These are phyloP conservation scores for Daldinia sp. DNA, from an alignment of 2,329 filamentous ascomycete genomes.

Conservation along the genomic window DNA sequence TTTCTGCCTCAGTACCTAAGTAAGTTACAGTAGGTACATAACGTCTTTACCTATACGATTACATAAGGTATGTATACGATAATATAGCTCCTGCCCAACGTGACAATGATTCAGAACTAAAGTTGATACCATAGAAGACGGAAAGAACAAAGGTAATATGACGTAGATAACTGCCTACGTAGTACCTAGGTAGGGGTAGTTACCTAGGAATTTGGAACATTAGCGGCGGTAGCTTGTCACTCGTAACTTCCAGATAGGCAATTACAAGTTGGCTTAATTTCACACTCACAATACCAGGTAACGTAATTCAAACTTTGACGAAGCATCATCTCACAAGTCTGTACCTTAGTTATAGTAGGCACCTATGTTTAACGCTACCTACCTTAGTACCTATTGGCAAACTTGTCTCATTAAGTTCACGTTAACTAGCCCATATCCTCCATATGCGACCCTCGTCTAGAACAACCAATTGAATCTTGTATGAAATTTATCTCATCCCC, in stretches of 20 bases:
- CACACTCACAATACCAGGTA: too few species aligned
- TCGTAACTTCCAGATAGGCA: neutral
- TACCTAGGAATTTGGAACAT: neutral
- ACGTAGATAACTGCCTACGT: neutral
- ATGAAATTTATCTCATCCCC: neutral
- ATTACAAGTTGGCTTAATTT: too few species aligned
- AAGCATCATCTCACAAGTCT: too few species aligned
- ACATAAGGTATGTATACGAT: neutral
- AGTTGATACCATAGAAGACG: neutral
- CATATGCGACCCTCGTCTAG: neutral
- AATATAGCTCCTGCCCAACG: neutral
- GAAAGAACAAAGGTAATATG: conserved; percentile 14
- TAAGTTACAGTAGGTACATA: neutral
- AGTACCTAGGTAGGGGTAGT: neutral
- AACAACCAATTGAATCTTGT: neutral
- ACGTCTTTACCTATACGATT: neutral
- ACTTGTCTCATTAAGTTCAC: neutral
- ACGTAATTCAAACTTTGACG: too few species aligned
- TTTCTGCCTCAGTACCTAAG: too few species aligned
- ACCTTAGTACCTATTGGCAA: too few species aligned
- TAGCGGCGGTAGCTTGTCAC: neutral
- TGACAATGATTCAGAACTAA: neutral
- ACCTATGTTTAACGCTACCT: too few species aligned
- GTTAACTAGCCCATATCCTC: neutral
- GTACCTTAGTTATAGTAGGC: too few species aligned